Conservation (phyloP, 768 basidiomycete genomes). For the Mrakia frigida region DNA sequence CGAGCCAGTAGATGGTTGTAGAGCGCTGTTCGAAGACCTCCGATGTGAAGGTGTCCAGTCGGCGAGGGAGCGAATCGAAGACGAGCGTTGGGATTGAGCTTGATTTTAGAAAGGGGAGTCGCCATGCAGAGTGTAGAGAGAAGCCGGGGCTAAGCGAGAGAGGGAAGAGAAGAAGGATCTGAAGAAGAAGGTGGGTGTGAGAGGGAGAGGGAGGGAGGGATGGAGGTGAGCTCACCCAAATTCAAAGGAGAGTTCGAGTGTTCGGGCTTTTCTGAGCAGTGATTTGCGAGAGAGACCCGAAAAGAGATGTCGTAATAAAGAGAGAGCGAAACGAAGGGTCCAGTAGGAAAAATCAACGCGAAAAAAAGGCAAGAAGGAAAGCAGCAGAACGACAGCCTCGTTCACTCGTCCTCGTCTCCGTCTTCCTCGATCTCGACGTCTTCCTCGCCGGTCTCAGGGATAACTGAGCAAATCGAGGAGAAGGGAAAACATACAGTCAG, state of each 20-base stretch:
- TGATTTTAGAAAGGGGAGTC: neutral
- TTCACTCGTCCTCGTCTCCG: neutral
- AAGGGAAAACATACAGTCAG: neutral
- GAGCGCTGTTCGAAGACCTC: conserved; percentile 86
- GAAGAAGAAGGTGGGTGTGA: neutral
- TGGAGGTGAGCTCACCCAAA: neutral
- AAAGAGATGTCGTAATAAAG: neutral
- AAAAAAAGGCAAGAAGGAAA: neutral
- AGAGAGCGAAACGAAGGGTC: neutral
- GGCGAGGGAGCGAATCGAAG: conserved; percentile 96
- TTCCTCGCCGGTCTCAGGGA: conserved; percentile 1
- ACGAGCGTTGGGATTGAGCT: conserved; percentile 42
- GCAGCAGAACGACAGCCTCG: neutral
- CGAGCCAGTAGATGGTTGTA: conserved; percentile 84
- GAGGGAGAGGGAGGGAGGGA: neutral
- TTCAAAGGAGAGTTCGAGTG: neutral
- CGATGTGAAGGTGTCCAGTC: conserved; percentile 88
- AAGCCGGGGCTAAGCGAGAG: too few relatives aligned
- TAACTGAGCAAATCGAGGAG: neutral
- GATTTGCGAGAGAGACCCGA: neutral
- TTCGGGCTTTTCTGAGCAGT: neutral
- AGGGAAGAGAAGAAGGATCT: too few relatives aligned
- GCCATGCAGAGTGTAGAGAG: neutral
- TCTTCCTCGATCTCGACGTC: conserved; percentile 8
- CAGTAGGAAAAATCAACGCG: neutral